phyloP scores from a whole-genome alignment of 2,329 filamentous ascomycete genomes.

The Aspergillus sp. region DNA sequence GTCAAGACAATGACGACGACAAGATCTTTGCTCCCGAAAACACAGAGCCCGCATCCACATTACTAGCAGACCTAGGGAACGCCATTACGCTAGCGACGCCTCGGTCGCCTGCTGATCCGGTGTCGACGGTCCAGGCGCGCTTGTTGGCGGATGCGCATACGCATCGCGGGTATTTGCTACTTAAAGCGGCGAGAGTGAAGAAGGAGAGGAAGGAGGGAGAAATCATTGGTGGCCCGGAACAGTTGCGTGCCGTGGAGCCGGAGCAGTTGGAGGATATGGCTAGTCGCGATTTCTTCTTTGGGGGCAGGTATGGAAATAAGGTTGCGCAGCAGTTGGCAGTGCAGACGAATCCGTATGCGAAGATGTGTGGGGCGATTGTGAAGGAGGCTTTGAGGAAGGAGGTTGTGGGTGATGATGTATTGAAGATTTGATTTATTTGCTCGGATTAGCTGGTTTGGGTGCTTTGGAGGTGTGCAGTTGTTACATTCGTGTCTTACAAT shows the following conservation, averaged over 20 bases:
- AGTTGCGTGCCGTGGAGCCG: slow-evolving; percentile 34
- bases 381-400: slow-evolving; percentile 61
- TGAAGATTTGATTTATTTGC: not conserved
- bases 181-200: slow-evolving; percentile 38
- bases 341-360: slow-evolving; percentile 63
- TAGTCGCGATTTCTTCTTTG: slow-evolving; percentile 56
- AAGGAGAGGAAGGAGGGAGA: slow-evolving; percentile 10
- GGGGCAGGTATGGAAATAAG: slow-evolving; percentile 58
- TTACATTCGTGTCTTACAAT: not conserved
- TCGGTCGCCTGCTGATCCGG: slow-evolving; percentile 37
- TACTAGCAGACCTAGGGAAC: slow-evolving; percentile 41
- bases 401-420: slow-evolving; percentile 28
- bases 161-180: slow-evolving; percentile 52
- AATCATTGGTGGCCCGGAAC: slow-evolving; percentile 25
- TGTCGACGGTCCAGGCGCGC: slow-evolving; percentile 51
- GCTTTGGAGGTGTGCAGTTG: not conserved
- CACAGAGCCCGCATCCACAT: slow-evolving; percentile 20
- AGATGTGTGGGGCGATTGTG: slow-evolving; percentile 63
- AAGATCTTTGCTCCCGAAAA: slow-evolving; percentile 29
- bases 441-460: no score
- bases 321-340: slow-evolving; percentile 60
- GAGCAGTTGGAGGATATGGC: slow-evolving; percentile 57
- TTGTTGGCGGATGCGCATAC: slow-evolving; percentile 58
- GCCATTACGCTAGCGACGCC: slow-evolving; percentile 52
- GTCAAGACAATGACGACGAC: slow-evolving; percentile 9